Evolutionary conservation across 2,329 filamentous ascomycete species (phyloP).

Genomic region (Macrophomina tecta): DNA sequence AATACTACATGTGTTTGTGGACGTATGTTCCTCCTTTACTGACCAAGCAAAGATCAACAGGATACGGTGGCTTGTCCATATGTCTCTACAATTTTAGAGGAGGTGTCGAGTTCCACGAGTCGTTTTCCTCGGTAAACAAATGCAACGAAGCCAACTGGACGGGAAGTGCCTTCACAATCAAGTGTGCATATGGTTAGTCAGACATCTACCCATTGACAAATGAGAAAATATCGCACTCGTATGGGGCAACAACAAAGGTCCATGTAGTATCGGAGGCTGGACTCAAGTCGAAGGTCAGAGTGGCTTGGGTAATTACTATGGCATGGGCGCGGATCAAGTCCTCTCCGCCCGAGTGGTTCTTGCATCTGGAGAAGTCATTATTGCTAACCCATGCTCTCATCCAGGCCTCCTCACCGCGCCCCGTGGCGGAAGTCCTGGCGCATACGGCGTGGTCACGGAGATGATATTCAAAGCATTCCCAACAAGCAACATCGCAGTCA

Average conservation of each 20-base stretch:
- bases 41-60: conserved; percentile 41
- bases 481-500: background rate
- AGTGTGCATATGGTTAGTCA: conserved; percentile 40
- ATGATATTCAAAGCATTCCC: conserved; percentile 36
- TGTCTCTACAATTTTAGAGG: conserved; percentile 46
- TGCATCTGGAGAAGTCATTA: conserved; percentile 37
- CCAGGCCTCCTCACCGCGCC: conserved; percentile 46
- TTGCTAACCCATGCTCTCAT: conserved; percentile 38
- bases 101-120: conserved; percentile 36
- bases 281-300: conserved; percentile 40
- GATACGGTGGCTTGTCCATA: conserved; percentile 41
- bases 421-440: conserved; percentile 40
- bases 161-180: conserved; percentile 36
- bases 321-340: conserved; percentile 41
- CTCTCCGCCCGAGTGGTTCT: conserved; percentile 42
- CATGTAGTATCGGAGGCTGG: conserved; percentile 41
- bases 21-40: background rate
- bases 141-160: conserved; percentile 31
- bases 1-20: too few species aligned
- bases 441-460: conserved; percentile 41
- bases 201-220: conserved; percentile 37
- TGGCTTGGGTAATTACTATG: conserved; percentile 25
- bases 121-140: background rate
- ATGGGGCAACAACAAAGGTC: conserved; percentile 33
- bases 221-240: conserved; percentile 34